Base-by-base conservation (phyloP, 2,329 filamentous ascomycete species). In the Chrysoporthe deuterocubensis region DNA sequence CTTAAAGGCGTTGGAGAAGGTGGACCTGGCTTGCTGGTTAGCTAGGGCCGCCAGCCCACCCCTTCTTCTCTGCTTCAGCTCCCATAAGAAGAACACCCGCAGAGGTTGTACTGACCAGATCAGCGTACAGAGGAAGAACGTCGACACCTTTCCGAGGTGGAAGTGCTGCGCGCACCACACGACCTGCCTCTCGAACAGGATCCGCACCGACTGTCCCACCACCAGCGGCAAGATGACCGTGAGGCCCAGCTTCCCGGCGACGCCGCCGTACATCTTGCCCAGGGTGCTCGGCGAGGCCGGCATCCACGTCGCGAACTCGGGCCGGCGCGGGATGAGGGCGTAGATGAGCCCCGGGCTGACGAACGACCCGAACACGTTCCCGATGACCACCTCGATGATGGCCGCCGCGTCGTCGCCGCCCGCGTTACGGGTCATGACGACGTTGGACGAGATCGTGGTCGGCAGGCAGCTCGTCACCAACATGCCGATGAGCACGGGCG, bases 371-470 rank as follows among this genome's bases (percentile, higher is more conserved):
- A 89, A 79, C 11, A 92, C 83, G 76, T 93, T 92, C 42, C 90
- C 90, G 57, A 93, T 80, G 9, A 92, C 84, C 1, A 91, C 90
- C 74, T 92, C 89, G 43, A 92, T 89, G 69, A 90, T 82, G 61
- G 86, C 86, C 0, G 88, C 86, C 2, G 86, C 86, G 68, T 89
- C 86, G 71, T 92, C 91, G 5, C 90, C 90, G 48, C 89, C 87
- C 0, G 90, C 87, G 50, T 87, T 83, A 37, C 89, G 81, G 6
- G 90, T 92, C 89, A 92, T 92, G 52, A 92, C 88, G 8, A 92
- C 88, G 75, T 92, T 92, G 58, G 88, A 91, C 8, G 89, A 86
- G 73, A 92, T 90, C 0, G 90, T 92, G 0, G 90, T 93, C 1
- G 90, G 90, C 4, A 91, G 86, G 73, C 87, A 90, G n/a, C 87